Evolutionary conservation across 1,139 yeast genomes (phyloP), one percentile per base, ranked within the genome.

Genomic region (Yamadazyma triangularis): DNA sequence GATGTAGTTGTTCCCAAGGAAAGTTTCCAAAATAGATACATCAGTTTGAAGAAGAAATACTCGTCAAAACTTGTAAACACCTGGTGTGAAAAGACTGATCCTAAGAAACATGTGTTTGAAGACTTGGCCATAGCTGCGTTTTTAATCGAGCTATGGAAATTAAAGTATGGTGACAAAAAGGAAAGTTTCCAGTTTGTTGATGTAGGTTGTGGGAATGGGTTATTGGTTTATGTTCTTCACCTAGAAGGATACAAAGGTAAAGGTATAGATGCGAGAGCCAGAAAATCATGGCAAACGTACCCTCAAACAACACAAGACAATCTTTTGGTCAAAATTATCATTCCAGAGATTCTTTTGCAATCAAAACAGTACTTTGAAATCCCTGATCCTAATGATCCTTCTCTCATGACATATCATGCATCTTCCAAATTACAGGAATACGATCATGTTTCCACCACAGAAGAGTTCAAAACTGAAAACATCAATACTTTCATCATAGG

Each of bases 51-150:
- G 58, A 85, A 82, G 51, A 84, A 80, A 51, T 85, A 89, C 51
- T 86, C 95, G 1, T 75, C 80, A 25, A 58, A 64, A 13, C 59
- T 89, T 32, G 89, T 88, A n/a, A 83, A 79, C 24, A 73, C 71
- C 44, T 91, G 98, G 98, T 77, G 71, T 13, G 98, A 91, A 56
- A 79, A 81, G 27, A 91, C 98, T 2, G 96, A 91, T 55, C 97
- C 97, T 1, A 75, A 80, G 45, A 91, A 91, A 53, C 98, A 91
- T 58, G 97, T 89, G 0, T 91, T 89, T 60, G 98, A 91, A 61
- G 98, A 91, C 52, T 72, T 91, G 34, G 95, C 96, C 2, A 89
- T 91, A 44, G 97, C 97, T 0, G 95, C 97, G 0, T 91, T 89
- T 47, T 64, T 91, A 36, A 83, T 89, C n/a, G 95, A 86, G 53